phyloP scores from a whole-genome alignment of 495 filamentous ascomycete species.

The Glarea lozoyensis region DNA sequence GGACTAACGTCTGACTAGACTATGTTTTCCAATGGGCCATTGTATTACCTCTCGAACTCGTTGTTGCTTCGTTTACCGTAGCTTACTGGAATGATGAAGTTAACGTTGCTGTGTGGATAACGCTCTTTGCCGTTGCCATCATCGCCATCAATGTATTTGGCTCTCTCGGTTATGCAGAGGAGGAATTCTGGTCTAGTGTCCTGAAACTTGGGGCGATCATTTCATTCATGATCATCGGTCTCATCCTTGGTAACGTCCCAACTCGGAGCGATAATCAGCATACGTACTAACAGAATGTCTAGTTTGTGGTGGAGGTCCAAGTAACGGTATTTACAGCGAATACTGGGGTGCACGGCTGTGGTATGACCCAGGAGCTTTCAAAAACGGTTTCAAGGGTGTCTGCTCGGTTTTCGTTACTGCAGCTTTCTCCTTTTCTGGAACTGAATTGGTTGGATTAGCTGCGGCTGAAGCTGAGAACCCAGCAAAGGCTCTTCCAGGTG shows the following conservation, averaged over 20 bases:
- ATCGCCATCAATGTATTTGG: slow-evolving; percentile 64
- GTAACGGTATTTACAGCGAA: slow-evolving; percentile 27
- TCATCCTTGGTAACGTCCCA: slow-evolving; percentile 32
- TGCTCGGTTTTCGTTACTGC: slow-evolving; percentile 67
- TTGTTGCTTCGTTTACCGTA: slow-evolving; percentile 46
- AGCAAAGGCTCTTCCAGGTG: slow-evolving; percentile 51
- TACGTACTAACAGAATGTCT: neutral
- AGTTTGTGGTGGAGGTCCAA: slow-evolving; percentile 14
- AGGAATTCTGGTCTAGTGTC: slow-evolving; percentile 38
- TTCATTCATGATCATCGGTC: slow-evolving; percentile 43
- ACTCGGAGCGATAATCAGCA: neutral
- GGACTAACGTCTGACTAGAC: neutral
- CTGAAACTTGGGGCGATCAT: slow-evolving; percentile 35
- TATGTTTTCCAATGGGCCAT: slow-evolving; percentile 60
- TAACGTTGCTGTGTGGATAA: slow-evolving; percentile 53
- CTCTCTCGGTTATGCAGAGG: slow-evolving; percentile 64
- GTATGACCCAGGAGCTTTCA: slow-evolving; percentile 64
- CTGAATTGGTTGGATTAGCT: slow-evolving; percentile 64
- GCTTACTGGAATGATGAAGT: slow-evolving; percentile 40
- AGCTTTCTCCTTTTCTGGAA: slow-evolving; percentile 65
- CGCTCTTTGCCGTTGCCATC: slow-evolving; percentile 43
- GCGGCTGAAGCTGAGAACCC: slow-evolving; percentile 63
- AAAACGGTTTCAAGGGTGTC: slow-evolving; percentile 62
- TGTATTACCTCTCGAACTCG: slow-evolving; percentile 46
- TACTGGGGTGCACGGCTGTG: slow-evolving; percentile 57